Percentiles rank a stretch among this genome's conserved stretches.
Conservation (phyloP, 2,329 filamentous ascomycete species). For the Thermoascus crustaceus region DNA sequence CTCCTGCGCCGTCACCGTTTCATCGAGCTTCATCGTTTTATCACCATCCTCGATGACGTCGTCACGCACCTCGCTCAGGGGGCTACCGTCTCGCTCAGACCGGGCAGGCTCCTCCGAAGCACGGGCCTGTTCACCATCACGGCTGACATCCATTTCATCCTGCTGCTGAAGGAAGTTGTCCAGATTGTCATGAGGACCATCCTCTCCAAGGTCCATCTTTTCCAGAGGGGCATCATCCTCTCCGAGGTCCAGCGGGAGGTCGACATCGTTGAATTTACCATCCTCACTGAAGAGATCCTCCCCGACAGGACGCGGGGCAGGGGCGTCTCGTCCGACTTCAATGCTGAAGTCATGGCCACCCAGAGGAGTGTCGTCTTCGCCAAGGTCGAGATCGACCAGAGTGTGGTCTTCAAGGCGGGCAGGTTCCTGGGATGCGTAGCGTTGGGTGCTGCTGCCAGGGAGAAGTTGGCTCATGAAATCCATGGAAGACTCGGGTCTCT, state of each 20-base stretch:
- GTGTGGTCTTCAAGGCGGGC: constrained; percentile 57
- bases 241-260: constrained; percentile 40
- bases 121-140: constrained; percentile 50
- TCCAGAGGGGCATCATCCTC: constrained; percentile 38
- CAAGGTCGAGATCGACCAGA: constrained; percentile 65
- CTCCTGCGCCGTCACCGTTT: no score
- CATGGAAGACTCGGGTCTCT: constrained; percentile 27
- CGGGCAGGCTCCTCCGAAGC: no score
- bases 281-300: constrained; percentile 50
- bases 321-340: constrained; percentile 84
- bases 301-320: constrained; percentile 54
- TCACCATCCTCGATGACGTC: no score
- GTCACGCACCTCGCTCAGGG: no score
- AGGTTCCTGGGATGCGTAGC: constrained; percentile 42
- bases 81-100: no score
- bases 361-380: constrained; percentile 58
- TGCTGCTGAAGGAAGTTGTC: constrained; percentile 48
- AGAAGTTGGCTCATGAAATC: constrained; percentile 72
- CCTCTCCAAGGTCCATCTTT: constrained; percentile 27
- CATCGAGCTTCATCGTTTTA: no score
- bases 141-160: constrained; percentile 45
- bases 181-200: constrained; percentile 44
- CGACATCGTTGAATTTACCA: constrained; percentile 54
- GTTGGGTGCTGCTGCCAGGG: constrained; percentile 51
- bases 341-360: constrained; percentile 59